Base-by-base conservation (phyloP, 371 early-diverging fungal species). In the Haplosporangium sp. region DNA sequence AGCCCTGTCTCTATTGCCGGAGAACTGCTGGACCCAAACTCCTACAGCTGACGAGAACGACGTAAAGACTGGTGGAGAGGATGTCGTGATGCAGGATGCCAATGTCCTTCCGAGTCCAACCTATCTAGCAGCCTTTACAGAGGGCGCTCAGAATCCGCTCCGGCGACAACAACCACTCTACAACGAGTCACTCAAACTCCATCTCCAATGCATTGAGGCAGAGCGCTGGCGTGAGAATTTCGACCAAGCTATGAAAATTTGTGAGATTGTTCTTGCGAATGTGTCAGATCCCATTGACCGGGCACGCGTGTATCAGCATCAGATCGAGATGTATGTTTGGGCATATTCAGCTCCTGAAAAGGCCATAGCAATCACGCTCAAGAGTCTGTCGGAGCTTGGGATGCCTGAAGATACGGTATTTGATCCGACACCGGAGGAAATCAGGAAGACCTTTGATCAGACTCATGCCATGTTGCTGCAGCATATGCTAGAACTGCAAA, bases 311-410 rank as follows among this genome's bases (percentile, higher is more conserved):
- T 73, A 69, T 40, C 63, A 73, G 42, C 80, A 79, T 7, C 73
- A 79, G 63, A 79, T 79, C 13, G 73, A 79, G 55, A 79, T 79
- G 65, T 69, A 54, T n/a, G 73, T 79, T 3, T 79, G 80, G 80
- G 73, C 73, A 0, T 79, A 73, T 40, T 61, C 58, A 4, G n/a
- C 29, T 11, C 57, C 72, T 1, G 69, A 61, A 1, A 23, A 55
- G 23, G 80, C 80, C 1, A 66, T 55, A 0, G 42, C 23, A 10
- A 69, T 65, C 23, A 55, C 80, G n/a, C 47, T 79, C 23, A 65
- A 55, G 38, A 68, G 80, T n/a, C 38, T 79, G n/a, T 47, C 38
- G 1, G 80, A 79, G 13, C 55, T 79, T 5, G 80, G 80, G 0
- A 53, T 69, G 50, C 48, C 63, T 5, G 41, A 64, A 5, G 66